These are phyloP conservation scores for Macrolepiota dolichaula DNA, from an alignment of 768 basidiomycete species.

Conservation along the genomic window DNA sequence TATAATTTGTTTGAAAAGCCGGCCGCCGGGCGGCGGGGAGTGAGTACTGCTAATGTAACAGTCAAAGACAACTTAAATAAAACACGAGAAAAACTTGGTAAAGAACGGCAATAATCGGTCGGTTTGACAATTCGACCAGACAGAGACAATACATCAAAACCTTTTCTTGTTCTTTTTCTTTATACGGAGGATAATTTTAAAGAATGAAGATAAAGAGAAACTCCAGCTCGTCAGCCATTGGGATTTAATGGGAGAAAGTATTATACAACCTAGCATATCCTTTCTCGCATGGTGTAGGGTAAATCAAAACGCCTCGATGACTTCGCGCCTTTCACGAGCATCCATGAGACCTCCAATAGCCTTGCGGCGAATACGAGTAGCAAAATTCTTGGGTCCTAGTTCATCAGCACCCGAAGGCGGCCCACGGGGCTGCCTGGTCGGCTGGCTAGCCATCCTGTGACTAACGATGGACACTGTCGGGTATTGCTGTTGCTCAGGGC, in stretches of 20 bases:
- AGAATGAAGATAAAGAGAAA: slow-evolving; percentile 12
- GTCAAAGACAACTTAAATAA: slow-evolving; percentile 8
- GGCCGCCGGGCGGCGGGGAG: neutral
- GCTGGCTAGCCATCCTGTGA: slow-evolving; percentile 65
- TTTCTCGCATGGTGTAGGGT: neutral
- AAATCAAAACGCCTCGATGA: slow-evolving; percentile 64
- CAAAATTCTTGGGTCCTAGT: slow-evolving; percentile 86
- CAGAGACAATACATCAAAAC: neutral
- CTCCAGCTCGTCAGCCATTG: slow-evolving; percentile 14
- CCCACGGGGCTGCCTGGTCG: slow-evolving; percentile 82
- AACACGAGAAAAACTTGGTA: neutral
- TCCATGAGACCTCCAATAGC: slow-evolving; percentile 82
- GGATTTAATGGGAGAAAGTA: slow-evolving; percentile 4
- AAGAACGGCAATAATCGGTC: slow-evolving; percentile 4
- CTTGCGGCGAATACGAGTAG: slow-evolving; percentile 78
- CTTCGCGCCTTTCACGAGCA: slow-evolving; percentile 76
- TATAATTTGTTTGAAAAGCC: slow-evolving; percentile 5
- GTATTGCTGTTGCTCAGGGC: slow-evolving; percentile 35
- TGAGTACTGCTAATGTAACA: slow-evolving; percentile 10
- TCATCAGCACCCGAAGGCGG: slow-evolving; percentile 87
- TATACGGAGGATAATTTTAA: slow-evolving; percentile 4
- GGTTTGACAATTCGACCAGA: neutral
- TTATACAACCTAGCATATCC: neutral
- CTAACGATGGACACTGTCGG: slow-evolving; percentile 36
- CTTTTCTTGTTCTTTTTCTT: slow-evolving; percentile 13